Evolutionary conservation across 805 yeast species (phyloP).

Genomic region (Vanderwaltozyma polyspora): DNA sequence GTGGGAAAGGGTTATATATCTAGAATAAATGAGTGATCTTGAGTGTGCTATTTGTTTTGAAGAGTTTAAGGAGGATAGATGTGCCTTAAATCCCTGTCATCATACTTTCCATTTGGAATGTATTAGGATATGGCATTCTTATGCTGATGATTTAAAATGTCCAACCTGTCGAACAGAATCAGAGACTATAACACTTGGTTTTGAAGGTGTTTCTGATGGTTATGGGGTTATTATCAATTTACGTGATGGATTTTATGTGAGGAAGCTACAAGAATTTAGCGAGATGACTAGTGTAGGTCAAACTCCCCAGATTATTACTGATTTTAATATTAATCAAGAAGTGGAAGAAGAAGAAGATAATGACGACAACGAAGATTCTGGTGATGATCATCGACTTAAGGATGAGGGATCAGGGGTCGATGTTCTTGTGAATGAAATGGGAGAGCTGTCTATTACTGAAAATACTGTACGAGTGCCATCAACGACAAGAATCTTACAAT

Average conservation of each 20-base stretch:
- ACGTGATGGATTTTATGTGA: constrained; percentile 8
- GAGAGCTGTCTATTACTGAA: not conserved
- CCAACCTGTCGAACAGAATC: constrained; percentile 19
- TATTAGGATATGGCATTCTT: constrained; percentile 40
- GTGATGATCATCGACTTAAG: too few species aligned
- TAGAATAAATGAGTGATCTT: too few species aligned
- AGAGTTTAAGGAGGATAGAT: constrained; percentile 17
- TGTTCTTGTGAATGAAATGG: not conserved
- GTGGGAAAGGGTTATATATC: too few species aligned
- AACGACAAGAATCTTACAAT: not conserved
- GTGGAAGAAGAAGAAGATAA: not conserved
- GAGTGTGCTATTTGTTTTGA: constrained; percentile 63
- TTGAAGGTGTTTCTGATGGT: constrained; percentile 5
- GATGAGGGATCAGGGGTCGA: too few species aligned
- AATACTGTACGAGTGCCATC: too few species aligned
- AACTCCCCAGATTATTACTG: not conserved
- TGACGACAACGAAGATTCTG: not conserved
- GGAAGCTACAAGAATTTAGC: not conserved
- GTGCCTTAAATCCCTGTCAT: constrained; percentile 34
- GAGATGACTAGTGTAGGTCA: not conserved
- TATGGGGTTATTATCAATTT: constrained; percentile 7
- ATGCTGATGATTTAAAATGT: constrained; percentile 17
- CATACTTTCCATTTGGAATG: constrained; percentile 51
- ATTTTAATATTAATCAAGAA: not conserved
- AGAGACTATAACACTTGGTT: constrained; percentile 4